Percentiles rank a stretch among this genome's conserved stretches.
phyloP scores from a whole-genome alignment of 768 basidiomycete genomes.

The Neoboletus brunneissimus region DNA sequence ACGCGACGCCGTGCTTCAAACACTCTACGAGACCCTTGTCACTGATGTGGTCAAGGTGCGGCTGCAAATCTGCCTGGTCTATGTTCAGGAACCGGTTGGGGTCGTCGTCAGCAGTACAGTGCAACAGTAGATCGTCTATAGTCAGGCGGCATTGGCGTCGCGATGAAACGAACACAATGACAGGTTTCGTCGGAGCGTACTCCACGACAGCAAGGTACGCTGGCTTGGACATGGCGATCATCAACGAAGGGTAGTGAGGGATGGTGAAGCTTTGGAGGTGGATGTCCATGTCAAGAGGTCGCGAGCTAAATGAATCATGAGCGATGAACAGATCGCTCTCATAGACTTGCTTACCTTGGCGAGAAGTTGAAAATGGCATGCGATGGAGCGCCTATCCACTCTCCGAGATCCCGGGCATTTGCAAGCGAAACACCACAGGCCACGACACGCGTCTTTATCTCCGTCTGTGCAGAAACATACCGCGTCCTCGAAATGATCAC shows the following conservation, averaged over 20 bases:
- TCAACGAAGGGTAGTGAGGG: conserved; percentile 97
- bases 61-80: conserved; percentile 75
- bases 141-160: conserved; percentile 92
- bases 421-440: conserved; percentile 94
- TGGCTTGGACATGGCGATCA: conserved; percentile 99
- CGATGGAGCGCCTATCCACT: conserved; percentile 94
- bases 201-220: conserved; percentile 92
- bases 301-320: conserved; percentile 54
- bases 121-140: conserved; percentile 85
- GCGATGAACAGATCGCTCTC: conserved; percentile 1
- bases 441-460: conserved; percentile 89
- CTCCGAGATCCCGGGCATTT: conserved; percentile 92
- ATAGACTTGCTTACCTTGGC: conserved; percentile 55
- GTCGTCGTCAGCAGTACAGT: conserved; percentile 85
- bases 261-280: conserved; percentile 94
- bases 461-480: conserved; percentile 92
- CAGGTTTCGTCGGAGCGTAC: conserved; percentile 80
- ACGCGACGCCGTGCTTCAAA: conserved; percentile 87
- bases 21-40: conserved; percentile 77
- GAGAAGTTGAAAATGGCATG: conserved; percentile 99
- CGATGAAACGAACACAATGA: conserved; percentile 90
- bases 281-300: conserved; percentile 96
- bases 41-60: conserved; percentile 81
- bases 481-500: conserved; percentile 95
- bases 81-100: conserved; percentile 88